phyloP scores from a whole-genome alignment of 2,329 filamentous ascomycete genomes.

The Alternaria tenuissima region DNA sequence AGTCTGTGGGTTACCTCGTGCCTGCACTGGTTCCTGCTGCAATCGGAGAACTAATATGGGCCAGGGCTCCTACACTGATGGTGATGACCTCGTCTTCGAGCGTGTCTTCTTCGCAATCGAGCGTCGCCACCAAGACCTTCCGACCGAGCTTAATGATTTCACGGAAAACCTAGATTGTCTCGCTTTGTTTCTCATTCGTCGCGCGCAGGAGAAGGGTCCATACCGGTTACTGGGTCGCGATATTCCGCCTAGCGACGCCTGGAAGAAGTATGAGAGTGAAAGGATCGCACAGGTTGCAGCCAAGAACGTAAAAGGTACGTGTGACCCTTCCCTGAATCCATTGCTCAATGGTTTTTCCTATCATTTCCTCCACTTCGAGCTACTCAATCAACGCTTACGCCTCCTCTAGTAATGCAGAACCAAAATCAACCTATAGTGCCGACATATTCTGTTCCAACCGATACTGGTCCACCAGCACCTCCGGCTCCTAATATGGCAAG shows the following conservation, averaged over 20 bases:
- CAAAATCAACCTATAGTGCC: background rate
- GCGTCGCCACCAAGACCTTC: slow-evolving; percentile 9
- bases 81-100: slow-evolving; percentile 22
- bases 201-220: slow-evolving; percentile 23
- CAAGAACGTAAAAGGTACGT: slow-evolving; percentile 2
- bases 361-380: background rate
- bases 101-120: slow-evolving; percentile 23
- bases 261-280: slow-evolving; percentile 10
- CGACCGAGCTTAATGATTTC: slow-evolving; percentile 6
- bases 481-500: no score
- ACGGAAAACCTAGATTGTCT: slow-evolving; percentile 18
- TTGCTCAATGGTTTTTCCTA: background rate
- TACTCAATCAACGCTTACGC: background rate
- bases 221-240: slow-evolving; percentile 18
- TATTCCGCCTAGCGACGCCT: slow-evolving; percentile 14
- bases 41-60: background rate
- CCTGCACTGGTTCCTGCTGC: no score
- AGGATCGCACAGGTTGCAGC: background rate
- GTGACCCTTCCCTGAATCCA: background rate
- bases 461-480: background rate
- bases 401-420: background rate
- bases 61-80: slow-evolving; percentile 13
- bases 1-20: slow-evolving; percentile 3
- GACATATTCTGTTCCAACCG: background rate
- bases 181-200: slow-evolving; percentile 18